Percentiles rank a stretch among this genome's conserved stretches.
These are phyloP conservation scores for Myxozyma vanderwaltii DNA, from an alignment of 805 yeast species.

Conservation along the genomic window DNA sequence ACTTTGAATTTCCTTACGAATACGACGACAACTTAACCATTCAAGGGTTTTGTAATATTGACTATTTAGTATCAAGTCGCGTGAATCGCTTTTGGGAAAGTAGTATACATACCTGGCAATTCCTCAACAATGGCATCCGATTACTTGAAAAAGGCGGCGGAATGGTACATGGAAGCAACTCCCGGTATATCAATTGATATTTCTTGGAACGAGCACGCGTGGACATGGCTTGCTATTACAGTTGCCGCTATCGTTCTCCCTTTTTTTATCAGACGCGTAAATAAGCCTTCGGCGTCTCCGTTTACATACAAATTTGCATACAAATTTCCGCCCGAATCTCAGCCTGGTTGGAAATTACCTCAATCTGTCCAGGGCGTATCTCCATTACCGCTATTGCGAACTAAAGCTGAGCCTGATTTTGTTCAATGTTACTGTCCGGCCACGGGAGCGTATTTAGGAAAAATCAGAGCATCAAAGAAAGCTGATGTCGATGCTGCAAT, in stretches of 20 bases:
- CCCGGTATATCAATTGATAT: background rate
- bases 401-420: conserved; percentile 36
- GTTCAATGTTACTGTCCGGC: conserved; percentile 95
- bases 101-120: background rate
- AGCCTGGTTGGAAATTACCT: conserved; percentile 16
- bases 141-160: background rate
- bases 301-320: conserved; percentile 5
- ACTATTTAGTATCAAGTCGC: too few species aligned
- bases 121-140: background rate
- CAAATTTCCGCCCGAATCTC: conserved; percentile 25
- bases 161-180: conserved; percentile 1
- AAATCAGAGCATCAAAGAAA: conserved; percentile 61
- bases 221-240: background rate
- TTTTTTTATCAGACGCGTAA: background rate
- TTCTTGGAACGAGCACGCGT: background rate
- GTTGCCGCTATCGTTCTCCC: background rate
- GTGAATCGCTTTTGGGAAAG: background rate
- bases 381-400: background rate
- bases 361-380: background rate
- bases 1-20: background rate
- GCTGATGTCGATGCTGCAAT: conserved; percentile 73
- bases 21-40: background rate
- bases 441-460: conserved; percentile 85
- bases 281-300: background rate
- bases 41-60: too few species aligned